A percentile compares a stretch with the other conserved stretches of the same genome.
phyloP scores from a whole-genome alignment of 352 stramenopile genomes.

The Globisporangium cystogenes region DNA sequence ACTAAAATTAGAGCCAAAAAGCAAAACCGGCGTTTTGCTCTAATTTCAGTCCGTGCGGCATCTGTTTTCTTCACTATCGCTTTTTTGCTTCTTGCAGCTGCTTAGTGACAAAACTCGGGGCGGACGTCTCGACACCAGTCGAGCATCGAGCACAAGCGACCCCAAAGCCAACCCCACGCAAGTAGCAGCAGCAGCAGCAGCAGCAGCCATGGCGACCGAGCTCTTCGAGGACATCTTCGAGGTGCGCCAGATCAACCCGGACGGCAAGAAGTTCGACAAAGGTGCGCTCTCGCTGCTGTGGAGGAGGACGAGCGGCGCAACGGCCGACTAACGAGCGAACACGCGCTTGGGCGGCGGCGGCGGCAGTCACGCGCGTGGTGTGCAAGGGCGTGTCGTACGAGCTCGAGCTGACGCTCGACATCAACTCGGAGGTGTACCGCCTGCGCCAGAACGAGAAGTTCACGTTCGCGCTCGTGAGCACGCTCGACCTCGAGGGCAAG shows the following conservation, averaged over 20 bases:
- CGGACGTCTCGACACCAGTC: not conserved
- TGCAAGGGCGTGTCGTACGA: conserved; percentile 97
- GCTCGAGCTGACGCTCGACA: conserved; percentile 96
- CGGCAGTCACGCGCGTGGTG: conserved; percentile 91
- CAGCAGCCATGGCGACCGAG: conserved; percentile 69
- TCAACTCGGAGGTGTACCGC: conserved; percentile 97
- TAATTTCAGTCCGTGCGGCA: not conserved
- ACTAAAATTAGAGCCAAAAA: too few species aligned
- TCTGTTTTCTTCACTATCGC: too few species aligned
- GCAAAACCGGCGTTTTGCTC: conserved; percentile 18
- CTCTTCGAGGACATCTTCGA: conserved; percentile 99
- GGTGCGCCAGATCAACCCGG: conserved; percentile 95
- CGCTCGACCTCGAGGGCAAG: conserved; percentile 95
- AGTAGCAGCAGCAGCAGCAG: not conserved
- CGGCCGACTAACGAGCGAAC: not conserved
- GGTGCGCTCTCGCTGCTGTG: conserved; percentile 25
- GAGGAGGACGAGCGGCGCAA: too few species aligned
- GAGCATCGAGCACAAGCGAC: not conserved
- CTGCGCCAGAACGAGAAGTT: conserved; percentile 96
- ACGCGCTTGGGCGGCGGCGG: not conserved
- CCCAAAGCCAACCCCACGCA: not conserved
- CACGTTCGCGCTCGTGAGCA: conserved; percentile 94
- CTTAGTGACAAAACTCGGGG: not conserved
- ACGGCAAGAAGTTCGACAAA: conserved; percentile 98
- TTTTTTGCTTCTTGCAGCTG: too few species aligned